A percentile compares a stretch with the other conserved stretches of the same genome.
Evolutionary conservation across 192 early-diverging fungal genomes (phyloP).

Genomic region (Coemansia sp.): DNA sequence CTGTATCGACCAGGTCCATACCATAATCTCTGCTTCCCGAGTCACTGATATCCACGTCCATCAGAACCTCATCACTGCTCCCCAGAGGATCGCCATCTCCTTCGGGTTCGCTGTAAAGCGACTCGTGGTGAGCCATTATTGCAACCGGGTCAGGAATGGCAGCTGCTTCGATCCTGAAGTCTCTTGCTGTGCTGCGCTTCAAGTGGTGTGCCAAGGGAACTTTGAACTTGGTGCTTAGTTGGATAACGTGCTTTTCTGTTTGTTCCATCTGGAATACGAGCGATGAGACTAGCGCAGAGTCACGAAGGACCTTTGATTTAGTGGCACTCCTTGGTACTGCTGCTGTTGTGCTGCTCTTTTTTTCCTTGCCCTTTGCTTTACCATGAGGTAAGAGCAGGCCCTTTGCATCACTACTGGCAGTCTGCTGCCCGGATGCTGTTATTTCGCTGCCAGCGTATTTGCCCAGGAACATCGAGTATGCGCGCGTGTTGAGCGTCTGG

Average conservation of each 20-base stretch:
- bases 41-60: conserved; percentile 12
- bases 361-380: conserved; percentile 13
- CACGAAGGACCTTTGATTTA: conserved; percentile 63
- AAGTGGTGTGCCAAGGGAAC: conserved; percentile 73
- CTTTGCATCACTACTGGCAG: conserved; percentile 1
- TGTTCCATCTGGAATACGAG: conserved; percentile 75
- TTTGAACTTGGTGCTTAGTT: conserved; percentile 69
- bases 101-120: neutral
- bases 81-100: neutral
- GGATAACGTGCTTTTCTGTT: conserved; percentile 72
- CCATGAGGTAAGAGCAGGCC: neutral
- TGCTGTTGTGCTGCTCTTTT: neutral
- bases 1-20: conserved; percentile 2
- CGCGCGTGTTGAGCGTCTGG: conserved; percentile 26
- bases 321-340: neutral
- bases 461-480: conserved; percentile 19
- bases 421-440: neutral
- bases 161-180: conserved; percentile 69
- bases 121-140: neutral
- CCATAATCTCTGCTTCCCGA: conserved; percentile 14
- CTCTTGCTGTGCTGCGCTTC: conserved; percentile 74
- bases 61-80: conserved; percentile 9
- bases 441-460: conserved; percentile 22
- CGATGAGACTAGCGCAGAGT: conserved; percentile 71
- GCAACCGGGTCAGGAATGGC: conserved; percentile 30